Base-by-base conservation (phyloP, 805 yeast genomes). In the Hanseniaspora thailandica region DNA sequence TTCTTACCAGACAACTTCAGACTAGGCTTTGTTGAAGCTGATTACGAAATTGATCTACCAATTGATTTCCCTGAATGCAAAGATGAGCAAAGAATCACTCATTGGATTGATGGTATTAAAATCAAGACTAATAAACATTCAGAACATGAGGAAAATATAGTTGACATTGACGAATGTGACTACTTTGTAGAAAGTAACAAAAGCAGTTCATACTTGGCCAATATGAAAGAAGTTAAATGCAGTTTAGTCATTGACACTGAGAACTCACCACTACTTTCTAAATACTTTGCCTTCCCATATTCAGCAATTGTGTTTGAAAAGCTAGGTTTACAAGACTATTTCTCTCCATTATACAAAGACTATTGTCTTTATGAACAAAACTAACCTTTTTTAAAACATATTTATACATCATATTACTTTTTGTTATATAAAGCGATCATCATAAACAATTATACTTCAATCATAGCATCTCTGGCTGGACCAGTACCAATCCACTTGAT, bases 401-500 rank as follows among this genome's bases (percentile, higher is more conserved):
- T n/a, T n/a, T n/a, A n/a, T n/a, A n/a, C n/a, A n/a, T n/a, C n/a
- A n/a, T n/a, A n/a, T n/a, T n/a, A n/a, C n/a, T n/a, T n/a, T n/a
- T 7, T 28, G 31, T 28, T 28, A 7, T 28, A 28, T 7, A 28
- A 28, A 28, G 31, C 10, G 6, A 7, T 28, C 31, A 7, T 28
- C 10, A 28, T 7, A 28, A 10, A 28, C 6, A n/a, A 15, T 56
- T 64, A 59, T 67, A 80, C 82, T 61, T 78, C 80, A 61, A 88
- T 76, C 96, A 88, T 89, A 35, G 89, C 81, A 55, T 84, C 95
- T 73, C 97, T 85, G 52, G 87, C 95, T 58, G 98, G 97, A 58
- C 98, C 98, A 55, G 95, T 93, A 66, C 98, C 98, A 57, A 93
- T 93, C 97, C 97, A 93, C 68, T 84, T 84, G 58, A 93, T 77